A percentile compares a stretch with the other conserved stretches of the same genome.
phyloP scores from a whole-genome alignment of 2,329 filamentous ascomycete genomes.

The Penicillium sp. region DNA sequence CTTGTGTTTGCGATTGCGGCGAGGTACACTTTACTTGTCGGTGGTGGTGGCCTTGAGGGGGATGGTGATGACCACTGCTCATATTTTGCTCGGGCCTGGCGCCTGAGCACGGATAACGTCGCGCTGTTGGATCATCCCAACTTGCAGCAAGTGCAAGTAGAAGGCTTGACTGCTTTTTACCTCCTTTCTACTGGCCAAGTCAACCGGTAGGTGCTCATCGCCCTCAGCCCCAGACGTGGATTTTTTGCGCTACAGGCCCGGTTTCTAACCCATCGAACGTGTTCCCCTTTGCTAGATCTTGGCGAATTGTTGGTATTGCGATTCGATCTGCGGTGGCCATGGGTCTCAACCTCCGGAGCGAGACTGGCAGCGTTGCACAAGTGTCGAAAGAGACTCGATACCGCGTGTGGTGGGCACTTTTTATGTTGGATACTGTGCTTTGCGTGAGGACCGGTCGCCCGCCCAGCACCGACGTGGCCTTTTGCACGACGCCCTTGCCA shows the following conservation, averaged over 20 bases:
- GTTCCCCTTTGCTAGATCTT: conserved; percentile 35
- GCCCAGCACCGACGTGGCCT: conserved; percentile 39
- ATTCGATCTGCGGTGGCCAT: conserved; percentile 46
- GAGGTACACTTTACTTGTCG: conserved; percentile 36
- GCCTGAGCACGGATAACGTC: conserved; percentile 39
- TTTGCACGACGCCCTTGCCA: conserved; percentile 47
- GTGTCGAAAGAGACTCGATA: conserved; percentile 46
- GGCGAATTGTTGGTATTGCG: conserved; percentile 45
- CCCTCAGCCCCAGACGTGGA: neutral
- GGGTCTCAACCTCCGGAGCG: conserved; percentile 48
- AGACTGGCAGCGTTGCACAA: conserved; percentile 37
- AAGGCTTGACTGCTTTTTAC: conserved; percentile 46
- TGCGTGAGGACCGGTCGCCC: conserved; percentile 48
- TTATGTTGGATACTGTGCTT: conserved; percentile 44
- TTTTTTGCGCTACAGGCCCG: neutral
- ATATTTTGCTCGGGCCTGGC: conserved; percentile 49
- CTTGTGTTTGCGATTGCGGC: conserved; percentile 49
- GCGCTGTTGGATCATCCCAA: conserved; percentile 44
- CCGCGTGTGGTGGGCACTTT: conserved; percentile 49
- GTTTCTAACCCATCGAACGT: neutral
- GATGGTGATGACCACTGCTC: conserved; percentile 39
- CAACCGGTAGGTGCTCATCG: conserved; percentile 37
- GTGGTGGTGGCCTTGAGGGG: conserved; percentile 29
- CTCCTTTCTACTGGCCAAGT: conserved; percentile 44
- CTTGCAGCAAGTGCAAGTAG: conserved; percentile 48